Evolutionary conservation across 352 stramenopile genomes (phyloP).

Genomic region (Hyaloperonospora brassicae): DNA sequence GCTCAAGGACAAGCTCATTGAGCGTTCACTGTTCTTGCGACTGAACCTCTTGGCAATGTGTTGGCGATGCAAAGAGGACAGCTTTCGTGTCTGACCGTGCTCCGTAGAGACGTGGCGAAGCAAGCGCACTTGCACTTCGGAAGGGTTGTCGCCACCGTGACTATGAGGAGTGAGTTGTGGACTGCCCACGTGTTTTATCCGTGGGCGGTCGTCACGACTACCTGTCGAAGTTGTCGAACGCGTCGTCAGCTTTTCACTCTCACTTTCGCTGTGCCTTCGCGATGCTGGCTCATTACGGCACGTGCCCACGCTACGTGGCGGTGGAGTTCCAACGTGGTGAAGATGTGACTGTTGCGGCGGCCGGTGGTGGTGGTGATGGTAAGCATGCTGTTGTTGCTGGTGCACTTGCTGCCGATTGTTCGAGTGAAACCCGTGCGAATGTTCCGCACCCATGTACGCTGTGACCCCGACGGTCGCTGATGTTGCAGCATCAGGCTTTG

Average conservation of each 20-base stretch:
- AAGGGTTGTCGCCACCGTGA: slow-evolving; percentile 14
- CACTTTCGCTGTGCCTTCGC: slow-evolving; percentile 60
- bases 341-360: slow-evolving; percentile 20
- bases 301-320: slow-evolving; percentile 12
- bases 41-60: slow-evolving; percentile 23
- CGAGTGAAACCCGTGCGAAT: slow-evolving; percentile 20
- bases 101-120: slow-evolving; percentile 17
- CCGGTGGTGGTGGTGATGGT: slow-evolving; percentile 28
- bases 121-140: slow-evolving; percentile 6
- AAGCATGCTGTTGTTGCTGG: slow-evolving; percentile 24
- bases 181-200: slow-evolving; percentile 32
- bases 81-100: slow-evolving; percentile 8
- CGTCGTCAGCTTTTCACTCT: slow-evolving; percentile 58
- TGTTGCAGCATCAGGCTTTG: slow-evolving; percentile 33
- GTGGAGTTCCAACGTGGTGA: slow-evolving; percentile 18
- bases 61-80: slow-evolving; percentile 19
- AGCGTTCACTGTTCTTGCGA: slow-evolving; percentile 63
- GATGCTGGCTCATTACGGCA: slow-evolving; percentile 27
- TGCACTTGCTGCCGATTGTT: slow-evolving; percentile 30
- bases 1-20: slow-evolving; percentile 82
- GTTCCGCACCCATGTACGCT: slow-evolving; percentile 21
- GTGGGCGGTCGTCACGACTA: slow-evolving; percentile 40
- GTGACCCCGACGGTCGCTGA: slow-evolving; percentile 17
- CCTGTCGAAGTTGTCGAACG: slow-evolving; percentile 40
- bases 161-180: slow-evolving; percentile 33